These are phyloP conservation scores for Annulohypoxylon stygium DNA, from an alignment of 495 filamentous ascomycete genomes.

Conservation along the genomic window DNA sequence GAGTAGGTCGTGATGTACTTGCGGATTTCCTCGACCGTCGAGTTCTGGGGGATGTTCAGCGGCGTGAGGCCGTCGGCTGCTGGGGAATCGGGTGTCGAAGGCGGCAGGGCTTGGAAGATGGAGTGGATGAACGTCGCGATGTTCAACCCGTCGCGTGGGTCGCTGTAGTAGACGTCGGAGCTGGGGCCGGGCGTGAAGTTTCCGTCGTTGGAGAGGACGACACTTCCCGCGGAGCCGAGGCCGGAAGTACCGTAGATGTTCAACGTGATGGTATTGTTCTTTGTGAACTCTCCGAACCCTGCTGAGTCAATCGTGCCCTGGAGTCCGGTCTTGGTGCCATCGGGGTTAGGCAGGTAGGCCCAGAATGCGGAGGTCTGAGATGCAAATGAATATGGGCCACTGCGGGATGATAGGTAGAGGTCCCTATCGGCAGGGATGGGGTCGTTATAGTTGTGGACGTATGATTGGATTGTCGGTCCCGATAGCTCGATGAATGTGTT, in stretches of 20 bases:
- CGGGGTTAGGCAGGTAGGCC: constrained; percentile 50
- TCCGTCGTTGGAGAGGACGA: constrained; percentile 49
- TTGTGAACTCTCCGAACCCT: constrained; percentile 48
- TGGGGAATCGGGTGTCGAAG: constrained; percentile 43
- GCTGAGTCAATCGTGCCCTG: constrained; percentile 60
- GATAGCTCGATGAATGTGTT: constrained; percentile 61
- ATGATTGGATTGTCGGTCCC: constrained; percentile 52
- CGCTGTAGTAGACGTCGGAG: constrained; percentile 52
- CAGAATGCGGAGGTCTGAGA: constrained; percentile 58
- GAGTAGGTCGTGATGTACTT: constrained; percentile 56
- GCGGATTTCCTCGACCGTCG: constrained; percentile 52
- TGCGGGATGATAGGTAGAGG: constrained; percentile 51
- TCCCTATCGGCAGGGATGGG: constrained; percentile 50
- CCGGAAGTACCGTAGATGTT: constrained; percentile 61
- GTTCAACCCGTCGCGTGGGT: constrained; percentile 54
- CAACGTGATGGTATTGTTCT: constrained; percentile 56
- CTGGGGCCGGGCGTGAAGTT: constrained; percentile 53
- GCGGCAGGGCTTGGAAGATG: constrained; percentile 54
- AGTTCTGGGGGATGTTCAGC: constrained; percentile 52
- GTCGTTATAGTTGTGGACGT: constrained; percentile 53
- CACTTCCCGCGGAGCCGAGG: constrained; percentile 53
- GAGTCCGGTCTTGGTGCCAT: constrained; percentile 51
- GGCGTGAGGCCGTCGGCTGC: constrained; percentile 50
- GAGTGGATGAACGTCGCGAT: constrained; percentile 58
- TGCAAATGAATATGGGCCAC: constrained; percentile 57